Percentiles rank a stretch among this genome's conserved stretches.
Conservation (phyloP, 2,329 filamentous ascomycete genomes). For the Xylariaceae sp. region DNA sequence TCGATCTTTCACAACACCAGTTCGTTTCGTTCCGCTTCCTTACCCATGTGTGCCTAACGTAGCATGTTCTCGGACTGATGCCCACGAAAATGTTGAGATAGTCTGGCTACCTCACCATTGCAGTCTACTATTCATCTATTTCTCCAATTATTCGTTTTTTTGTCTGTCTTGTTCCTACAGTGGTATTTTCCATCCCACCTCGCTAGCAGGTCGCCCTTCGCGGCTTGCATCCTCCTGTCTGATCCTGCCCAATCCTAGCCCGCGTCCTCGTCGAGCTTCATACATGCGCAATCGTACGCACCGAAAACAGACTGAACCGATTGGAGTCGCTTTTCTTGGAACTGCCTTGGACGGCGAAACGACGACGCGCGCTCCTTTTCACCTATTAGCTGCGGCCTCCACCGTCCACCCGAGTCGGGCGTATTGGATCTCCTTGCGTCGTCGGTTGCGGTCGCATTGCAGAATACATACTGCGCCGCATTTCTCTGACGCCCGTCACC, state of each 20-base stretch:
- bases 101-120: background rate
- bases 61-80: background rate
- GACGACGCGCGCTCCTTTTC: background rate
- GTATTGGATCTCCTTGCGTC: background rate
- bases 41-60: background rate
- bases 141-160: background rate
- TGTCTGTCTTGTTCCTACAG: background rate
- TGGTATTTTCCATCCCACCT: background rate
- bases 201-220: background rate
- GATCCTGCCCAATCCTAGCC: background rate
- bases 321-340: background rate
- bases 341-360: background rate
- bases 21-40: background rate
- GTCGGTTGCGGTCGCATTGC: constrained; percentile 8
- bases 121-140: background rate
- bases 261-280: background rate
- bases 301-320: constrained; percentile 1
- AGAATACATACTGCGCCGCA: background rate
- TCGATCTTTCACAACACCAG: background rate
- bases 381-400: background rate
- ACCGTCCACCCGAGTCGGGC: background rate
- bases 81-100: background rate
- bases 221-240: background rate
- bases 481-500: constrained; percentile 19
- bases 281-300: background rate